A percentile compares a stretch with the other conserved stretches of the same genome.
phyloP scores from a whole-genome alignment of 768 basidiomycete genomes.

The Tricholoma sp. region DNA sequence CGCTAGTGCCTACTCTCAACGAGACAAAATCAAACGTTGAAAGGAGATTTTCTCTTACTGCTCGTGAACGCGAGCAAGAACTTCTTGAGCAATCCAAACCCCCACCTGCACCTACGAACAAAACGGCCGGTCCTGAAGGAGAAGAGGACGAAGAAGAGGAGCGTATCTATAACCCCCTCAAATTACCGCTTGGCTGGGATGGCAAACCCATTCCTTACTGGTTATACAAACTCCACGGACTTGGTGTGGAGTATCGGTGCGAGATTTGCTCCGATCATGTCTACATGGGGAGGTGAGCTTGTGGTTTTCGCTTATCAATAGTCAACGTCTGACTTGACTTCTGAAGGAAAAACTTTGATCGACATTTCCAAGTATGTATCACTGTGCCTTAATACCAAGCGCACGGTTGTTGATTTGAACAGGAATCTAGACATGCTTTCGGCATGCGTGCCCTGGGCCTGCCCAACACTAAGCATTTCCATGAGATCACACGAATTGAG shows the following conservation, averaged over 20 bases:
- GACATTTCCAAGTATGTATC: slow-evolving; percentile 78
- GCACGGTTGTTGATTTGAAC: slow-evolving; percentile 16
- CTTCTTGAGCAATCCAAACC: slow-evolving; percentile 66
- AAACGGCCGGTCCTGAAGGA: slow-evolving; percentile 41
- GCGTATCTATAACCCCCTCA: slow-evolving; percentile 96
- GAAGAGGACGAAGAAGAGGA: slow-evolving; percentile 95
- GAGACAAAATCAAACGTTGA: slow-evolving; percentile 97
- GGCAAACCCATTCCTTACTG: slow-evolving; percentile 99
- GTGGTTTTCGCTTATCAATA: neutral
- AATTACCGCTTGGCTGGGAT: slow-evolving; percentile 95
- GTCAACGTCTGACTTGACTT: slow-evolving; percentile 4
- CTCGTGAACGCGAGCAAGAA: slow-evolving; percentile 96
- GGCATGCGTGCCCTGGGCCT: slow-evolving; percentile 97
- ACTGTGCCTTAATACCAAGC: neutral
- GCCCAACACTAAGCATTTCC: slow-evolving; percentile 98
- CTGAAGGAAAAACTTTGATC: slow-evolving; percentile 87
- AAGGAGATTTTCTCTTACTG: slow-evolving; percentile 92
- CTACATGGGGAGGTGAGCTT: slow-evolving; percentile 85
- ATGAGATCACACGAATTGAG: slow-evolving; percentile 95
- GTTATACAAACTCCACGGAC: slow-evolving; percentile 95
- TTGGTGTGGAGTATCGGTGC: slow-evolving; percentile 97
- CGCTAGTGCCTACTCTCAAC: slow-evolving; percentile 60
- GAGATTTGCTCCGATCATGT: slow-evolving; percentile 97
- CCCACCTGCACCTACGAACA: slow-evolving; percentile 40
- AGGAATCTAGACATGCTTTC: slow-evolving; percentile 95